Conservation (phyloP, 2,329 filamentous ascomycete genomes). For the Epichloe aotearoae region DNA sequence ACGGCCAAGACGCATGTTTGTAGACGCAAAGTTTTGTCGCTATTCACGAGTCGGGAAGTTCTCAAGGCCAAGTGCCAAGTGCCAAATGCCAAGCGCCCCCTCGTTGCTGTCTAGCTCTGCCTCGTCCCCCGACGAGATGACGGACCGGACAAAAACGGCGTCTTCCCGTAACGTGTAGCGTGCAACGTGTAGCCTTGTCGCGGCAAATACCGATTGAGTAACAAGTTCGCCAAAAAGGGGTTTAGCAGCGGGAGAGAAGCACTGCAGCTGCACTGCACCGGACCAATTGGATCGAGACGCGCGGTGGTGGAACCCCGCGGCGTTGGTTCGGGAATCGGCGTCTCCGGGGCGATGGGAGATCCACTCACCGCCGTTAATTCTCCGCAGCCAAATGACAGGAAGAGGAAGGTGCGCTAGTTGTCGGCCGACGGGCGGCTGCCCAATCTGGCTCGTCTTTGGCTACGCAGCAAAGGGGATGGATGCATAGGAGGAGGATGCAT, state of each 20-base stretch:
- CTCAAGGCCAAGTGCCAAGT: background rate
- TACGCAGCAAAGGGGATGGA: too few relatives aligned
- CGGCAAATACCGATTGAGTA: conserved; percentile 11
- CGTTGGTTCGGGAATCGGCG: conserved; percentile 4
- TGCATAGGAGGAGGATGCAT: too few relatives aligned
- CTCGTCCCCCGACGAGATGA: background rate
- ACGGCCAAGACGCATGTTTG: background rate
- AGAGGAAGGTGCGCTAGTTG: too few relatives aligned
- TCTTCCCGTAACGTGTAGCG: background rate
- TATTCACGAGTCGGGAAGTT: background rate
- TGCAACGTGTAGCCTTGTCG: background rate
- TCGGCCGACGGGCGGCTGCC: too few relatives aligned
- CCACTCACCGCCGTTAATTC: too few relatives aligned
- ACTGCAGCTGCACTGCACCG: too few relatives aligned
- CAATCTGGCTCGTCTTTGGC: too few relatives aligned
- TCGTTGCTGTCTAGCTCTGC: background rate
- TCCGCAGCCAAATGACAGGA: too few relatives aligned
- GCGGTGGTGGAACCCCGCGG: background rate
- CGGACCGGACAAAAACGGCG: background rate
- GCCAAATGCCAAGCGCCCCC: background rate
- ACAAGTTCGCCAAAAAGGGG: conserved; percentile 11
- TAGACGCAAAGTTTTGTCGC: background rate
- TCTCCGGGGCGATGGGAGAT: background rate
- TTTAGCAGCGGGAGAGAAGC: too few relatives aligned
- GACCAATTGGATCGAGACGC: too few relatives aligned